A percentile compares a stretch with the other conserved stretches of the same genome.
Conservation (phyloP, 2,329 filamentous ascomycete species). For the Gyromitra esculenta region DNA sequence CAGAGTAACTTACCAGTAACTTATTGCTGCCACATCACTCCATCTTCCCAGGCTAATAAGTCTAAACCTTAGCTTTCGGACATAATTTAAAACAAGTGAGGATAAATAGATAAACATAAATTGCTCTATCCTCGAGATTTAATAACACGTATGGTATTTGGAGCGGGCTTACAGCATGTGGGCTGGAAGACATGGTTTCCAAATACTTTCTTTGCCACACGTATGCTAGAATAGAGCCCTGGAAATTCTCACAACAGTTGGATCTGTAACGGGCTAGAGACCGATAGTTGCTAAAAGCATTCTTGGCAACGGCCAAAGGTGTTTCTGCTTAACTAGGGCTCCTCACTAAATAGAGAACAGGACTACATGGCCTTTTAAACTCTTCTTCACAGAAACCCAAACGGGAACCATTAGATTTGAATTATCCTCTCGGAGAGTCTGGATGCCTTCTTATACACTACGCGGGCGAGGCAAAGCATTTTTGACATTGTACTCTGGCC, state of each 20-base stretch:
- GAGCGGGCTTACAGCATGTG: slow-evolving; percentile 1
- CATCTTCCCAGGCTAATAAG: neutral
- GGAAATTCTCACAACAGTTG: neutral
- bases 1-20: slow-evolving; percentile 4
- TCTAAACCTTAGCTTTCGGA: neutral
- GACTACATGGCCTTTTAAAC: neutral
- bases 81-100: neutral
- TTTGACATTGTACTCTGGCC: neutral
- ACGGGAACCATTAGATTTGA: neutral
- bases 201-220: neutral
- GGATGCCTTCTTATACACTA: neutral
- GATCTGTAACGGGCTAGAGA: neutral
- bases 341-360: neutral
- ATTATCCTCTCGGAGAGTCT: neutral
- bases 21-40: neutral
- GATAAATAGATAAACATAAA: neutral
- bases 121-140: neutral
- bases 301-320: neutral
- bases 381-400: neutral
- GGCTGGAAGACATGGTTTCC: neutral
- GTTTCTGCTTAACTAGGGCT: neutral
- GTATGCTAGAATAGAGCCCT: slow-evolving; percentile 1
- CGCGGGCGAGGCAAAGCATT: neutral
- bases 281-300: neutral
- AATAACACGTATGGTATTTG: slow-evolving; percentile 10